phyloP scores from a whole-genome alignment of 345 rosid genomes.

The Ceriops tagal region DNA sequence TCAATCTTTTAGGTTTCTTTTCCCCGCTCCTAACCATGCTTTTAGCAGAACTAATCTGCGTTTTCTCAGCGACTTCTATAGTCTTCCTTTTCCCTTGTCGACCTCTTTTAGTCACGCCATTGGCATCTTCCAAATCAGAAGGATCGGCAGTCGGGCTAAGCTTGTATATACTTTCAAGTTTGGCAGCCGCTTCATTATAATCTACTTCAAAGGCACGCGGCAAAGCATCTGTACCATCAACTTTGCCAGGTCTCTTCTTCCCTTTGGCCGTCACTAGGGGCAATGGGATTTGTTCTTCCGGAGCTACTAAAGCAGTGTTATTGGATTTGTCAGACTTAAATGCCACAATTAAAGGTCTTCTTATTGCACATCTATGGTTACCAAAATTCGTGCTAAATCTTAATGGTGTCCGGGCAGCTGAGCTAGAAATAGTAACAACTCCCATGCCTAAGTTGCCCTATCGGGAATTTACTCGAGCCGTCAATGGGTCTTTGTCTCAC shows the following conservation, averaged over 20 bases:
- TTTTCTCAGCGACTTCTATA: constrained; percentile 32
- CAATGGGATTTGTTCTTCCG: constrained; percentile 39
- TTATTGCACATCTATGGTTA: constrained; percentile 31
- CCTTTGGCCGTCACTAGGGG: constrained; percentile 47
- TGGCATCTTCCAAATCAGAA: constrained; percentile 36
- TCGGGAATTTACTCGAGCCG: not conserved
- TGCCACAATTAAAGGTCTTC: constrained; percentile 60
- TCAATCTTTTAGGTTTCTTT: constrained; percentile 57
- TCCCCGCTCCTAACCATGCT: constrained; percentile 42
- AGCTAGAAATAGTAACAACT: constrained; percentile 78
- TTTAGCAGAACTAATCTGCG: constrained; percentile 13
- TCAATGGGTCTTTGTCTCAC: not conserved
- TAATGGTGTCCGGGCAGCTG: constrained; percentile 66
- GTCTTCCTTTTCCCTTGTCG: constrained; percentile 43
- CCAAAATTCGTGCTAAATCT: constrained; percentile 48
- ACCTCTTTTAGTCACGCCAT: constrained; percentile 26
- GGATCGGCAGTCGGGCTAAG: constrained; percentile 53
- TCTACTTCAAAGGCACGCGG: constrained; percentile 48
- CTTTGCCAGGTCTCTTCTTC: constrained; percentile 43
- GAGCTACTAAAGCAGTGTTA: constrained; percentile 43
- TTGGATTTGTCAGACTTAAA: constrained; percentile 60
- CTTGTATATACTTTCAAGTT: constrained; percentile 74
- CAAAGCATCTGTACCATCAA: constrained; percentile 39
- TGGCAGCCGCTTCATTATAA: constrained; percentile 88
- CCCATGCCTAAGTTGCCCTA: constrained; percentile 54